Base-by-base conservation (phyloP, 2,329 filamentous ascomycete species). In the Nemania serpens region DNA sequence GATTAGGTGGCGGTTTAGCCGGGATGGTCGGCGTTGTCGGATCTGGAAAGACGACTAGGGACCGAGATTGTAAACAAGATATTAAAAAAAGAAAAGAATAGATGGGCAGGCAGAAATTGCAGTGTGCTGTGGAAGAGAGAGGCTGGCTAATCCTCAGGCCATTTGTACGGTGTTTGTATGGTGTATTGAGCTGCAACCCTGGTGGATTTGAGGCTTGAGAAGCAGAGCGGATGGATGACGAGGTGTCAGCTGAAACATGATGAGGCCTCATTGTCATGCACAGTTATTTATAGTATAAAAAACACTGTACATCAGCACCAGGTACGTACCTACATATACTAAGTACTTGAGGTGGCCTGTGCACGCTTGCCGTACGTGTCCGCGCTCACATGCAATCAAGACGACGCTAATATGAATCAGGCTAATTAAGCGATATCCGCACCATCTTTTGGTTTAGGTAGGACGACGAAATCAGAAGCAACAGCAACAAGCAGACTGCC, bases 381-480 rank as follows among this genome's bases (percentile, higher is more conserved):
- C 50, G 18, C 55, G 55, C 50, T 55, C n/a, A 25, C 12, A 33
- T 55, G 58, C 46, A 58, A 64, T 55, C 55, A 61, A 48, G 52
- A 20, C 33, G 3, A 10, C 50, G 41, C 71, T 72, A 73, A 58
- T 49, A 62, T 67, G 0, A n/a, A 72, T 70, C 58, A 50, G 59
- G 70, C 63, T 29, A 70, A 64, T 70, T 73, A 71, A 73, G 71
- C 71, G 71, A 72, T 64, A 68, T 63, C 64, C 70, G 72, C 71
- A 73, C 66, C 60, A 55, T 63, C 57, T n/a, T 63, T 53, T 53
- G 55, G 56, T 58, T 59, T 58, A 65, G 45, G 56, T 45, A 61
- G 54, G 55, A 55, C 43, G 63, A 66, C 63, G 63, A 72, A 71
- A 69, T 68, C 66, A 66, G 63, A 61, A 58, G 64, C 55, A 61